Evolutionary conservation across 164 flowering plant species (phyloP), one percentile per base, ranked within the genome.

Genomic region (Warburgia ugandensis): DNA sequence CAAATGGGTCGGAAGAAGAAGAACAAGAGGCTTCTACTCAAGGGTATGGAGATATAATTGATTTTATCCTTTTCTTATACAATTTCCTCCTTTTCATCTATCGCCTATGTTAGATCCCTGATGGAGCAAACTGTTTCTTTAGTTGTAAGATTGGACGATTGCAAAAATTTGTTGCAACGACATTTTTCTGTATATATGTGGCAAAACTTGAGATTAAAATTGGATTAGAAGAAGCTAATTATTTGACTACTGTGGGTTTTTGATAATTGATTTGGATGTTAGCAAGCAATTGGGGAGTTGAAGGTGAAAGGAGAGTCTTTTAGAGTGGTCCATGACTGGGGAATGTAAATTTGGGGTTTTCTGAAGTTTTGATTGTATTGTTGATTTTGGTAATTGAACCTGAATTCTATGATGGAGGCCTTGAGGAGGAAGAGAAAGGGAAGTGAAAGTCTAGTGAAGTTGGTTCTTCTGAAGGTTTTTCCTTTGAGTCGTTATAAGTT

Each of bases 361-460:
- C n/a, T 20, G 40, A 32, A 7, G 25, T 6, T 20, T 3, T 19
- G 26, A 17, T 35, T 26, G 12, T 5, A 5, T 50, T 44, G 16
- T 33, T 48, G 22, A 16, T 40, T 41, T 5, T 17, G 22, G 23
- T 10, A 5, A 2, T 21, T 29, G 6, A 31, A 10, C 10, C 35
- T 27, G 14, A 16, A 16, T 19, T 22, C 23, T 38, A 46, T 14
- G 19, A 55, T 60, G 69, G 61, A 47, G 39, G 62, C 66, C 66
- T 69, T 73, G 76, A 80, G 82, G 69, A 78, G 73, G 82, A 84
- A 84, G 65, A 76, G 94, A 65, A 82, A 85, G 55, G 89, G 89
- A 30, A 72, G 71, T 42, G 84, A 75, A 27, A 38, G 69, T 4
- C 74, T 61, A 14, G 56, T 19, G 0, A 31, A 54, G 26, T 28